Base-by-base conservation (phyloP, 1,284 basidiomycete genomes). In the Coniferiporia sulphurascens region DNA sequence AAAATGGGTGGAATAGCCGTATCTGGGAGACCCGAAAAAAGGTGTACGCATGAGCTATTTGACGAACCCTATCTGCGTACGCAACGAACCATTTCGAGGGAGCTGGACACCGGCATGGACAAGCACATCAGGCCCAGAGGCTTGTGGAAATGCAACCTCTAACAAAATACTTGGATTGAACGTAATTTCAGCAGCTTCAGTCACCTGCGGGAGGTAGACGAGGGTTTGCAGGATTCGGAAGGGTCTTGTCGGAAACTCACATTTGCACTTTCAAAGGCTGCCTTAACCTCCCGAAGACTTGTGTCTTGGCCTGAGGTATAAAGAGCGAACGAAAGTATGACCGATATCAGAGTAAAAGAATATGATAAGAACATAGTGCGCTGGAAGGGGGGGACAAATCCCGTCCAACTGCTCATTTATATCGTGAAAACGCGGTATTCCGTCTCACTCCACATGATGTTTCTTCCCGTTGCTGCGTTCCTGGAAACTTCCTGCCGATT, bases 1-100 rank as follows among this genome's bases (percentile, higher is more conserved):
- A 79, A 81, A 0, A 63, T 65, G 4, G 79, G 78, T 1, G 75
- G 74, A 0, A 72, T 73, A 4, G 72, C 77, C 5, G 79, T 80
- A 8, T 70, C 79, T 82, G 64, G 22, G 41, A 27, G 35, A 15
- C 3, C 34, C 15, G 38, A 22, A 15, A 17, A 34, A 48, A 50
- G 17, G 35, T 27, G 27, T 27, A 35, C 52, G 32, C 55, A 50
- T 1, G 51, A 35, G 10, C 9, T 41, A 34, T 13, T 51, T 27
- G 10, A 43, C 32, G 44, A 54, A 41, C 56, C 44, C 22, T 44
- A 52, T 1, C 22, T 48, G 13, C 13, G 17, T 21, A 46, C 8
- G 17, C 8, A n/a, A 64, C 67, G 52, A 62, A 75, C 74, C 67
- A 63, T 76, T 73, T 22, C 73, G 69, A 52, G 74, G 74, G 9